Evolutionary conservation across 805 yeast genomes (phyloP).

Genomic region (Millerozyma acaciae): DNA sequence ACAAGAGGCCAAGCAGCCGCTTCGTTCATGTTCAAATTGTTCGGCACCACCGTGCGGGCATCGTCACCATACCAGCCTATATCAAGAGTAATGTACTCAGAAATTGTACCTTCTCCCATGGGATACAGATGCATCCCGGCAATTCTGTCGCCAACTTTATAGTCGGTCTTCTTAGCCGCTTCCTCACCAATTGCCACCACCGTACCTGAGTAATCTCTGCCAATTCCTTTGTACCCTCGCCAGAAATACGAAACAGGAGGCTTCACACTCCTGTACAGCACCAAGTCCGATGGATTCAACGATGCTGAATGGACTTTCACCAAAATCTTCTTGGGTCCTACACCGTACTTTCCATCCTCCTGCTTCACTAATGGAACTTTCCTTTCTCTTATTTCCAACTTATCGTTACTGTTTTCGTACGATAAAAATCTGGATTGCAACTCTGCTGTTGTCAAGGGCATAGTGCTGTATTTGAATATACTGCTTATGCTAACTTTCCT

Average conservation of each 20-base stretch:
- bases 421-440: constrained; percentile 17
- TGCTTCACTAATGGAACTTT: constrained; percentile 9
- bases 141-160: constrained; percentile 27
- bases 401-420: constrained; percentile 12
- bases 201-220: constrained; percentile 31
- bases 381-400: constrained; percentile 10
- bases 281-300: constrained; percentile 31
- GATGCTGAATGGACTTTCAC: constrained; percentile 30
- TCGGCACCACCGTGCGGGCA: too few relatives aligned
- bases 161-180: constrained; percentile 16
- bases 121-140: constrained; percentile 19
- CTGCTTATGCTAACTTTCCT: too few relatives aligned
- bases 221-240: constrained; percentile 20
- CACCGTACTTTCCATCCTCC: constrained; percentile 13
- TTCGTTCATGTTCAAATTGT: constrained; percentile 42
- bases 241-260: constrained; percentile 6
- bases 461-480: constrained; percentile 2
- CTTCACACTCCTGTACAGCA: constrained; percentile 17
- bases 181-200: constrained; percentile 26
- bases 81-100: constrained; percentile 45
- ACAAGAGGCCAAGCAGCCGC: constrained; percentile 69
- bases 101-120: constrained; percentile 36
- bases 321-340: constrained; percentile 16
- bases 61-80: too few relatives aligned
- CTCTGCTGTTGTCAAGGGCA: constrained; percentile 10